Evolutionary conservation across 176 grass and related monocot genomes (phyloP).

Genomic region (Musa beccarii): DNA sequence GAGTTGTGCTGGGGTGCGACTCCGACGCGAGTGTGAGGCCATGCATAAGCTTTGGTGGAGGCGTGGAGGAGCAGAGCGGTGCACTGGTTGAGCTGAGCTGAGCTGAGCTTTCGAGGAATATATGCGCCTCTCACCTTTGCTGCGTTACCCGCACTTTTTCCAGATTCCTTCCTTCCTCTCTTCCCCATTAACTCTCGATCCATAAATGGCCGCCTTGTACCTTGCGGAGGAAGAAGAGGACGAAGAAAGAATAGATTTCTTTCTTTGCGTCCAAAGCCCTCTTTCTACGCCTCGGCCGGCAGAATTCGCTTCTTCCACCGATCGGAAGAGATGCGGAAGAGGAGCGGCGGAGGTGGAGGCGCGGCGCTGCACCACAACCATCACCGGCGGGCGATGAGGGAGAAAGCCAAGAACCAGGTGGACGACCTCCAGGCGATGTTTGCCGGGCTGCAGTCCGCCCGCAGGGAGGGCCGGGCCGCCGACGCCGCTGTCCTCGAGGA

Average conservation of each 20-base stretch:
- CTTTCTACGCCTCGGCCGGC: neutral
- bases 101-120: conserved; percentile 4
- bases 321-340: conserved; percentile 3
- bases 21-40: neutral
- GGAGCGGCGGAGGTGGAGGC: neutral
- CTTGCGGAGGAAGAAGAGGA: neutral
- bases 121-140: conserved; percentile 4
- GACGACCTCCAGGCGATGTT: conserved; percentile 20
- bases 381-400: conserved; percentile 11
- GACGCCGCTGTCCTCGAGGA: conserved; percentile 14
- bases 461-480: conserved; percentile 6
- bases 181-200: neutral
- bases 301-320: neutral
- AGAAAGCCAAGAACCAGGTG: conserved; percentile 18
- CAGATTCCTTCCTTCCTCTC: conserved; percentile 7
- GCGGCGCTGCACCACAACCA: neutral
- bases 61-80: neutral
- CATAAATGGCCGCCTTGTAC: neutral
- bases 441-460: conserved; percentile 6
- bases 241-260: neutral
- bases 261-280: neutral
- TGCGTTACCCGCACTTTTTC: neutral
- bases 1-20: neutral
- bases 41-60: neutral
- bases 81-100: neutral